These are phyloP conservation scores for Tuber magnatum DNA, from an alignment of 495 filamentous ascomycete genomes.

Conservation along the genomic window DNA sequence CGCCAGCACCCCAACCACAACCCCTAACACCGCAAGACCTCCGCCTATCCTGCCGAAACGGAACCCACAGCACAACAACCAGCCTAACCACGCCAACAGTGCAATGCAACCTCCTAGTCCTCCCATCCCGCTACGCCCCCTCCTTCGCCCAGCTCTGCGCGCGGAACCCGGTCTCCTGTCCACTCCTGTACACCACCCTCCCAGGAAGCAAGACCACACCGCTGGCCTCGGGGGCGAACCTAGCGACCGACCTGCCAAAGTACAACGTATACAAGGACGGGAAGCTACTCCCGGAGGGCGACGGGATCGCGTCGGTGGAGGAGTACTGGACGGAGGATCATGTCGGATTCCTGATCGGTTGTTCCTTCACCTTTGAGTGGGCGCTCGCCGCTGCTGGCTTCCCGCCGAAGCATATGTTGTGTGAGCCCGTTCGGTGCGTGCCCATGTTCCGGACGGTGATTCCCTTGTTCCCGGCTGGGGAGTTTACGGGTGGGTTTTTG, in stretches of 20 bases:
- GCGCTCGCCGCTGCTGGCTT: conserved; percentile 47
- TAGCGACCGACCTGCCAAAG: conserved; percentile 50
- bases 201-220: conserved; percentile 35
- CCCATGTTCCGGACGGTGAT: conserved; percentile 52
- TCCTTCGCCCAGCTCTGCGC: conserved; percentile 51
- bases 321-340: conserved; percentile 49
- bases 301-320: conserved; percentile 41
- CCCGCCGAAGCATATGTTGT: conserved; percentile 45
- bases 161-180: conserved; percentile 55
- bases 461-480: conserved; percentile 48
- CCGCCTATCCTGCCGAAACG: conserved; percentile 45
- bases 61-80: conserved; percentile 45
- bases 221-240: conserved; percentile 41
- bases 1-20: background rate
- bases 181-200: conserved; percentile 47
- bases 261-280: conserved; percentile 51
- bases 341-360: conserved; percentile 54
- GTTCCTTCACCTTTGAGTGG: conserved; percentile 52
- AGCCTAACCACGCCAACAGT: conserved; percentile 49
- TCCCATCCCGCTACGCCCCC: conserved; percentile 48
- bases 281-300: conserved; percentile 12
- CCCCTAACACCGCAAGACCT: conserved; percentile 40
- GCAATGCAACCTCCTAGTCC: conserved; percentile 54
- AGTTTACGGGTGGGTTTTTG: conserved; percentile 48
- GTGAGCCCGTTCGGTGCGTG: conserved; percentile 41